Evolutionary conservation across 495 filamentous ascomycete species (phyloP).

Genomic region (Neurospora hispaniola): DNA sequence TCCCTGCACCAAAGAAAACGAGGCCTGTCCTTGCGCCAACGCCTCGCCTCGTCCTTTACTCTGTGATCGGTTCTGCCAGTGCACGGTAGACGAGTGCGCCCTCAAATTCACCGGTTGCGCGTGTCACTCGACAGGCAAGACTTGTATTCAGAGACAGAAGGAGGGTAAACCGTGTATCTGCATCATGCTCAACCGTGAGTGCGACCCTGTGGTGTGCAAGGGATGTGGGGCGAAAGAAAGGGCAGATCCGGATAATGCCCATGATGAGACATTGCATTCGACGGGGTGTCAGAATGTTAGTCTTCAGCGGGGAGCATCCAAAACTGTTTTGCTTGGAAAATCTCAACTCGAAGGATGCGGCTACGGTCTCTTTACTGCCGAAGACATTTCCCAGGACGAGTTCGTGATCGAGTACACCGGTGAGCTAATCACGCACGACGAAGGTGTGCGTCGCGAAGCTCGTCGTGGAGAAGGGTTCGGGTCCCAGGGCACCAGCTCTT

Average conservation of each 20-base stretch:
- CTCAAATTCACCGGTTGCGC: conserved; percentile 57
- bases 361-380: conserved; percentile 55
- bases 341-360: conserved; percentile 47
- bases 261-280: conserved; percentile 38
- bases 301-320: conserved; percentile 50
- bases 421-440: conserved; percentile 53
- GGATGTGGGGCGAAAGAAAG: conserved; percentile 53
- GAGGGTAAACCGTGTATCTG: conserved; percentile 47
- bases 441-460: conserved; percentile 45
- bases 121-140: conserved; percentile 42
- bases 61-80: conserved; percentile 59
- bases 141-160: conserved; percentile 38
- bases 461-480: conserved; percentile 54
- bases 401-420: conserved; percentile 66
- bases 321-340: conserved; percentile 50
- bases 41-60: conserved; percentile 32
- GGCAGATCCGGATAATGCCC: conserved; percentile 48
- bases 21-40: conserved; percentile 41
- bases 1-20: conserved; percentile 31
- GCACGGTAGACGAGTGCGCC: conserved; percentile 45
- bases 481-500: conserved; percentile 47
- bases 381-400: conserved; percentile 46
- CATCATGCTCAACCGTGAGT: conserved; percentile 52
- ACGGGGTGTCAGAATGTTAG: conserved; percentile 50
- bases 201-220: conserved; percentile 57